Base-by-base conservation (phyloP, 2,329 filamentous ascomycete species). In the Pezicula radicicola region DNA sequence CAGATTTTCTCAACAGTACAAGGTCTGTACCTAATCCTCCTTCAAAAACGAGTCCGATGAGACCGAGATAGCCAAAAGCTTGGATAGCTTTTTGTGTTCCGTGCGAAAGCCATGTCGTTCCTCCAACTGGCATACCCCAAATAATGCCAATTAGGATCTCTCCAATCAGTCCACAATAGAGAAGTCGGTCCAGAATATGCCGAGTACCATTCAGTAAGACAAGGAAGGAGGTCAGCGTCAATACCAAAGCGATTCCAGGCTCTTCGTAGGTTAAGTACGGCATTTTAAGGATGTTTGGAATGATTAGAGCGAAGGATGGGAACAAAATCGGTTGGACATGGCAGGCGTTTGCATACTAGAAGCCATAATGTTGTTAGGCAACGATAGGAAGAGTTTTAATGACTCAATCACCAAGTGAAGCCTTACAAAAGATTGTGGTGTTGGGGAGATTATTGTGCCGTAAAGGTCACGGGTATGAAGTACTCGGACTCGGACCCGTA, bases 21-120 rank as follows among this genome's bases (percentile, higher is more conserved):
- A 48, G 41, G n/a, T 49, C 41, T 33, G 49, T 55, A 21, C 16
- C 30, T 19, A 55, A 25, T 9, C 49, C 52, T 13, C 52, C 63
- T 73, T 91, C 84, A 63, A 83, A 91, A 0, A 91, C 86, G 1
- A 91, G 69, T 25, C 89, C 69, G 6, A 91, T 77, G n/a, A 91
- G 66, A 0, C 88, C 88, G 0, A 91, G 68, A 62, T 91, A 92
- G 0, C 88, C 88, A 1, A 91, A 66, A 53, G 87, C 78, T 19
- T 85, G 77, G 27, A 88, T 72, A 0, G 75, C 73, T 16, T 76
- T 62, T 66, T 91, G 76, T 1, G 74, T 67, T 4, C 76, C 70
- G 0, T 51, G 18, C 0, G 73, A 71, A 0, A 92, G 75, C 77
- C 79, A 84, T 64, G 80, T 75, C 3, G 74, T 79, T 1, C 85